Evolutionary conservation across 208 protist species (phyloP).

Genomic region (Leishmania braziliensis): DNA sequence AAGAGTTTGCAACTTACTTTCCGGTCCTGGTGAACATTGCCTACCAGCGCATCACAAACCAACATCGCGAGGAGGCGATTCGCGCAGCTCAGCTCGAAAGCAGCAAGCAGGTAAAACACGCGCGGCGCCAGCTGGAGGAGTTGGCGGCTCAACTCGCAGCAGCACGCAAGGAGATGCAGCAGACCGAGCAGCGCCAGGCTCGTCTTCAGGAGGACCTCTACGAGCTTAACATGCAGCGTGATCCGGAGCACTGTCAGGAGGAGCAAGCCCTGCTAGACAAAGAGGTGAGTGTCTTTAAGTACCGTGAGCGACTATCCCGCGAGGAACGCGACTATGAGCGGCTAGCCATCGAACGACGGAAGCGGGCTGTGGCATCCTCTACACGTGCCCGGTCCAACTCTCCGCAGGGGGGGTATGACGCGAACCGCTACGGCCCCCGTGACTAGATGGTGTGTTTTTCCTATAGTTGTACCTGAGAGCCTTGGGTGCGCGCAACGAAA

Average conservation of each 20-base stretch:
- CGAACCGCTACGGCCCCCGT: slow-evolving; percentile 28
- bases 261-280: slow-evolving; percentile 80
- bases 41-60: slow-evolving; percentile 69
- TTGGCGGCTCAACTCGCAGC: slow-evolving; percentile 52
- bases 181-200: slow-evolving; percentile 43
- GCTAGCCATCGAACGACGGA: slow-evolving; percentile 62
- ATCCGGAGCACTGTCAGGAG: slow-evolving; percentile 53
- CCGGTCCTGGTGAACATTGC: slow-evolving; percentile 68
- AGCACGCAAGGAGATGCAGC: slow-evolving; percentile 35
- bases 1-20: slow-evolving; percentile 66
- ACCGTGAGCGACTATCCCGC: slow-evolving; percentile 59
- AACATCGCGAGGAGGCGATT: slow-evolving; percentile 53
- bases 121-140: slow-evolving; percentile 45
- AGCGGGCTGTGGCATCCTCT: slow-evolving; percentile 20
- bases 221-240: slow-evolving; percentile 42
- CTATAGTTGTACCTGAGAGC: neutral
- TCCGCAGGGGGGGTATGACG: slow-evolving; percentile 24
- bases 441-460: slow-evolving; percentile 11
- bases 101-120: slow-evolving; percentile 29
- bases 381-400: slow-evolving; percentile 23
- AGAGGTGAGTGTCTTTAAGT: slow-evolving; percentile 81
- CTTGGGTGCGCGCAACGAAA: neutral
- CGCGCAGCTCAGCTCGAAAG: slow-evolving; percentile 50
- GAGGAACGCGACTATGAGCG: slow-evolving; percentile 82
- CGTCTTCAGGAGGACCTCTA: slow-evolving; percentile 56